These are phyloP conservation scores for Coemansia umbellata DNA, from an alignment of 192 early-diverging fungal species.

Conservation along the genomic window DNA sequence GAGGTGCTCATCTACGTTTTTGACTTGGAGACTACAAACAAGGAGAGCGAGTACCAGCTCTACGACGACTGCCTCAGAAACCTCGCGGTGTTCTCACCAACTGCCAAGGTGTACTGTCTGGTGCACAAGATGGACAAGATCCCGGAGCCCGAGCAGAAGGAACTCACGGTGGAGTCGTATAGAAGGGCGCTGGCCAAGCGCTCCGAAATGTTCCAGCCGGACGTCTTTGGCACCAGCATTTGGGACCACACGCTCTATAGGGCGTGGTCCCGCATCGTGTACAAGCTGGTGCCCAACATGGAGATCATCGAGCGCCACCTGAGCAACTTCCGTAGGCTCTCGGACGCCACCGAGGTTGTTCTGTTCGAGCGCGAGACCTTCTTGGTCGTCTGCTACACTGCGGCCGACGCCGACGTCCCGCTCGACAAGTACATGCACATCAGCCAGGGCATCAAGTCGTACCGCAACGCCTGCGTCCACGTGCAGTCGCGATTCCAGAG, in stretches of 20 bases:
- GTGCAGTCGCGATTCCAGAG: constrained; percentile 78
- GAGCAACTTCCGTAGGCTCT: constrained; percentile 71
- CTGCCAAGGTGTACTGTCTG: constrained; percentile 92
- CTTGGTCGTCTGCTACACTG: constrained; percentile 72
- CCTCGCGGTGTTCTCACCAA: constrained; percentile 73
- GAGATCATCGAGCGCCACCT: constrained; percentile 73
- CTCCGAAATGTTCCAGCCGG: constrained; percentile 18
- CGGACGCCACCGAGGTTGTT: constrained; percentile 92
- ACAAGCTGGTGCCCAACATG: constrained; percentile 93
- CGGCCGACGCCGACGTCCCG: neutral
- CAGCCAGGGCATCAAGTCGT: constrained; percentile 43
- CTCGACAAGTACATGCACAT: constrained; percentile 28
- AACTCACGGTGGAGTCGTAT: constrained; percentile 26
- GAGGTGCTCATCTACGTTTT: constrained; percentile 99
- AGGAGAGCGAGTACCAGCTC: constrained; percentile 87
- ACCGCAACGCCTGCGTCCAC: constrained; percentile 22
- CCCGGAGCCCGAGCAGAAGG: constrained; percentile 66
- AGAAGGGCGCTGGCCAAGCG: constrained; percentile 18
- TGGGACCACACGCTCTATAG: constrained; percentile 46
- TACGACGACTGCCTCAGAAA: constrained; percentile 86
- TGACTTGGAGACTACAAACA: constrained; percentile 88
- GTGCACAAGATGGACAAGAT: constrained; percentile 99
- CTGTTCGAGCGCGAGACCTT: constrained; percentile 95
- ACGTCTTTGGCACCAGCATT: constrained; percentile 37
- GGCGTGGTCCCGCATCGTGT: constrained; percentile 97